Base-by-base conservation (phyloP, 2,329 filamentous ascomycete genomes). In the Zasmidium angulare region DNA sequence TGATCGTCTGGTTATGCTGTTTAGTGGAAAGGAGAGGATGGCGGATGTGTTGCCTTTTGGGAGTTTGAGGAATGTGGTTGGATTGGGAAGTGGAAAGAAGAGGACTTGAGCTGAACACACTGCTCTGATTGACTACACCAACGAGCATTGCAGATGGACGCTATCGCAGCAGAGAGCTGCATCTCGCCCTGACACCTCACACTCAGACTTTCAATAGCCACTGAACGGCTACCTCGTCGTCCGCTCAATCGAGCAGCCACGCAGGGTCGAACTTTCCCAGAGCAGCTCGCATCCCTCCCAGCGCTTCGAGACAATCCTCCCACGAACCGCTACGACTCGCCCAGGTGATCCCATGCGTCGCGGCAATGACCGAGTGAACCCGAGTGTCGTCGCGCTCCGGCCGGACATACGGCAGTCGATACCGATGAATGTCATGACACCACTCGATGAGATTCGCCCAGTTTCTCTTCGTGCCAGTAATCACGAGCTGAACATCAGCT, bases 1-100 rank as follows among this genome's bases (percentile, higher is more conserved):
- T 46, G 95, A 99, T 76, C 82, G 95, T 55, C 79, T 99, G 54
- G 89, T 91, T 40, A 99, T 99, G 95, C 77, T 97, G 51, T 90
- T 98, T 69, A 86, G 89, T 0, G 92, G 90, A 0, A 82, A 86
- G 36, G 85, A 85, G 72, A 84, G 89, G 67, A 97, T 99, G 69
- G 86, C 85, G 43, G 93, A 98, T 75, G 91, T 93, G 19, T 77
- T 98, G 69, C 86, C 88, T 31, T 99, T 99, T 79, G 95, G 95
- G 1, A 96, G 85, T 56, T 74, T 99, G 78, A 86, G 87, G 72
- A 82, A 83, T 68, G 80, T 84, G 4, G 79, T 82, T 48, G 76
- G 73, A 10, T 52, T 67, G 56, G 64, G 58, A 20, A 63, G 47
- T 23, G 24, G 29, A 63, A 68, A 23, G 65, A 64, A 59, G 26